Conservation (phyloP, 805 yeast genomes). For the Ogataea methylovora region DNA sequence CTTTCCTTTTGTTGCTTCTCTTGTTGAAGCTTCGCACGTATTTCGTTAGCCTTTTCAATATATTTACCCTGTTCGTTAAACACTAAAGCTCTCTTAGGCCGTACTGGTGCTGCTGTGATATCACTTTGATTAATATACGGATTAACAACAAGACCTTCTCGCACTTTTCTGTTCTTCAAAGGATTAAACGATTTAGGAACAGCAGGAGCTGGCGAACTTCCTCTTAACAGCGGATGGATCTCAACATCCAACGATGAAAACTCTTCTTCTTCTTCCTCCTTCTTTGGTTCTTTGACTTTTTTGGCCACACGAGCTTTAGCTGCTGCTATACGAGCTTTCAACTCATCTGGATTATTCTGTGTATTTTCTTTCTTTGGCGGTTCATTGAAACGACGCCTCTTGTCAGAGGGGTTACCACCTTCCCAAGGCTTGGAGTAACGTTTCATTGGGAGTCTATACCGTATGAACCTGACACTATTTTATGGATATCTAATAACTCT, state of each 20-base stretch:
- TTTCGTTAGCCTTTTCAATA: slow-evolving; percentile 43
- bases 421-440: no score
- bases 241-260: slow-evolving; percentile 11
- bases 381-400: no score
- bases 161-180: slow-evolving; percentile 9
- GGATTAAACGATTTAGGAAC: slow-evolving; percentile 14
- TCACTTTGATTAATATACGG: slow-evolving; percentile 26
- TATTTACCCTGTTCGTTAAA: slow-evolving; percentile 63
- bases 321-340: no score
- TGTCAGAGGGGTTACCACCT: no score
- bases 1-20: slow-evolving; percentile 27
- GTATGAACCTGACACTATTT: no score
- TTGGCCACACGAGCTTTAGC: no score
- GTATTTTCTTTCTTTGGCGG: no score
- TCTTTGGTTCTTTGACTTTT: no score
- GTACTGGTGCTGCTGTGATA: slow-evolving; percentile 8
- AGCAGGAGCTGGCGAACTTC: slow-evolving; percentile 6
- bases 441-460: no score
- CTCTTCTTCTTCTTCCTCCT: no score
- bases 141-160: slow-evolving; percentile 22
- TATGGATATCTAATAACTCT: no score
- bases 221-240: slow-evolving; percentile 23
- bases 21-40: slow-evolving; percentile 33
- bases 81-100: slow-evolving; percentile 30
- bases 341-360: no score